These are phyloP conservation scores for Jaapia argillacea DNA, from an alignment of 768 basidiomycete genomes.

Conservation along the genomic window DNA sequence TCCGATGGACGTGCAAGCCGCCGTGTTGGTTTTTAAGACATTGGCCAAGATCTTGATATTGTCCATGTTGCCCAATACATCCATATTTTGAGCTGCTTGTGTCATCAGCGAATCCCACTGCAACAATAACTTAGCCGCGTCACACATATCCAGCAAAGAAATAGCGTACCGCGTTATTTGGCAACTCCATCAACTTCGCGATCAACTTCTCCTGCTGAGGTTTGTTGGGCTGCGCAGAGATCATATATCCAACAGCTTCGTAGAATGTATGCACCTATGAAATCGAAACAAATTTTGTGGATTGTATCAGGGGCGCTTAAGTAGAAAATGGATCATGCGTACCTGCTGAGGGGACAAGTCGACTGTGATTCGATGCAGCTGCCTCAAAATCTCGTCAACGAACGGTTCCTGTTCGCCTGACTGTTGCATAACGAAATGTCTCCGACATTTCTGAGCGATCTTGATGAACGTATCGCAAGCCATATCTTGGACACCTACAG, in stretches of 20 bases:
- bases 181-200: slow-evolving; percentile 90
- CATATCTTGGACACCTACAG: slow-evolving; percentile 95
- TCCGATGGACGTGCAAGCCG: slow-evolving; percentile 94
- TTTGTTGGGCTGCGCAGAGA: slow-evolving; percentile 97
- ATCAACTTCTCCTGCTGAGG: slow-evolving; percentile 94
- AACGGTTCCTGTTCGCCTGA: slow-evolving; percentile 96
- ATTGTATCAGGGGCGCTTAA: too few species aligned
- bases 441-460: slow-evolving; percentile 95
- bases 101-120: slow-evolving; percentile 98
- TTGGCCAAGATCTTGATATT: slow-evolving; percentile 97
- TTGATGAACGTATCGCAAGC: slow-evolving; percentile 99
- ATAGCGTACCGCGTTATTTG: slow-evolving; percentile 81
- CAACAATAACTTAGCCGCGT: slow-evolving; percentile 2
- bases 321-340: slow-evolving; percentile 2
- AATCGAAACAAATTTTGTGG: too few species aligned
- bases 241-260: slow-evolving; percentile 99
- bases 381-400: slow-evolving; percentile 91
- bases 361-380: slow-evolving; percentile 87
- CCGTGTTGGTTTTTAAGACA: slow-evolving; percentile 96
- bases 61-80: slow-evolving; percentile 82
- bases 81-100: slow-evolving; percentile 86
- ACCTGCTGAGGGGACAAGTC: slow-evolving; percentile 87
- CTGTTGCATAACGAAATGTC: slow-evolving; percentile 99
- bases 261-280: slow-evolving; percentile 89
- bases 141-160: neutral